Evolutionary conservation across 1,139 yeast genomes (phyloP), one percentile per base, ranked within the genome.

Genomic region (Debaryomycetaceae sp.): DNA sequence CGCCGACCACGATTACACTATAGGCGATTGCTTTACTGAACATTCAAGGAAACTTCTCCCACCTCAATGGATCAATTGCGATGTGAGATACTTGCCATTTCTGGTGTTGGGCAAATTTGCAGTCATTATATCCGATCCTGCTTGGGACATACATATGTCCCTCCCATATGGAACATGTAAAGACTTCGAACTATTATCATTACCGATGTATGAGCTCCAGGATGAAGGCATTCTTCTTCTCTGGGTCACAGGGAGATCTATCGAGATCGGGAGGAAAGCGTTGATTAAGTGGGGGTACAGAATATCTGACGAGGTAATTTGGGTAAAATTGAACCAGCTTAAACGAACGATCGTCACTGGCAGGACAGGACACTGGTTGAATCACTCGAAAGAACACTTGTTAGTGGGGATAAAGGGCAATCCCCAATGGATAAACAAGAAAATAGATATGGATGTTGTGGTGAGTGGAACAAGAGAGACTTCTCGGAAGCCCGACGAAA

Each of bases 221-320:
- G 83, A 80, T 45, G 96, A 88, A 59, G 98, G 98, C 0, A 68
- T 91, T 3, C 68, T 89, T 42, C 74, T 90, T 50, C 72, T 91
- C 30, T 91, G 97, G 98, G 97, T 90, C 5, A 91, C 98, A 1
- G 97, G 97, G 0, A 74, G 98, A 41, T 90, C 97, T 5, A 82
- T 89, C 51, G 97, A 91, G 55, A 73, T 86, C 36, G 98, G 97
- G 1, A 76, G 96, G 37, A 80, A 80, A 48, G 89, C 93, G 7
- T 66, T 91, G 45, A 63, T 62, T 6, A 80, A 78, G 50, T 90
- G 97, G 97, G 97, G 97, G 0, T 91, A 91, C 59, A 59, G 63
- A 31, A 80, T 85, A 6, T 68, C 81, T 24, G 93, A 90, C 60
- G 97, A 90, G 61, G 65, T 91, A 53, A 80, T 91, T 20, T 91